phyloP scores from a whole-genome alignment of 2,329 filamentous ascomycete species.

The Lecanicillium sp. region DNA sequence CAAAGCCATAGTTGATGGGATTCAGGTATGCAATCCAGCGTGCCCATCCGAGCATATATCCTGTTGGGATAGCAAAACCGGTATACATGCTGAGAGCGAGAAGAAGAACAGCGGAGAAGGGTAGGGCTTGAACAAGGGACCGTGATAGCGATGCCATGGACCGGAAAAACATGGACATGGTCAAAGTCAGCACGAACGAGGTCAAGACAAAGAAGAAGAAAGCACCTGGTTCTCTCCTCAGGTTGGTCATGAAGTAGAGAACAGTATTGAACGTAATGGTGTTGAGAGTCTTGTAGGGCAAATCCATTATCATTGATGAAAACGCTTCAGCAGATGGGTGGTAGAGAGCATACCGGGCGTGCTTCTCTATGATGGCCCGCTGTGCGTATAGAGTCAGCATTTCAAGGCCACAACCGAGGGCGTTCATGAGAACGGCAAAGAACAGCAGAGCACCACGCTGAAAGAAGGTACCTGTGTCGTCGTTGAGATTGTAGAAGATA shows the following conservation, averaged over 20 bases:
- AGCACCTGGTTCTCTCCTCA: conserved; percentile 61
- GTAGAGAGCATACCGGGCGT: conserved; percentile 80
- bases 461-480: conserved; percentile 65
- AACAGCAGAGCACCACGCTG: conserved; percentile 73
- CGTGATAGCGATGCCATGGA: conserved; percentile 33
- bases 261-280: conserved; percentile 67
- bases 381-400: conserved; percentile 82
- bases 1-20: conserved; percentile 56
- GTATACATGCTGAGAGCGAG: conserved; percentile 13
- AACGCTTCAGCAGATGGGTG: conserved; percentile 85
- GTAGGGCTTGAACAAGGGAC: conserved; percentile 38
- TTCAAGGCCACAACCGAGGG: conserved; percentile 72
- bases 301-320: conserved; percentile 75
- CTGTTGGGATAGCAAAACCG: conserved; percentile 34
- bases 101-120: conserved; percentile 17
- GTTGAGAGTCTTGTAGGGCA: conserved; percentile 68
- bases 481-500: conserved; percentile 69
- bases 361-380: conserved; percentile 87
- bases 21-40: conserved; percentile 59
- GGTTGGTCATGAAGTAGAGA: conserved; percentile 80
- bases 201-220: conserved; percentile 85
- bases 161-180: conserved; percentile 58
- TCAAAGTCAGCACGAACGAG: conserved; percentile 61
- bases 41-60: conserved; percentile 52
- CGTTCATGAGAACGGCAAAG: conserved; percentile 82